Percentiles rank a stretch among this genome's conserved stretches.
phyloP scores from a whole-genome alignment of 805 yeast species.

The Yarrowia keelungensis region DNA sequence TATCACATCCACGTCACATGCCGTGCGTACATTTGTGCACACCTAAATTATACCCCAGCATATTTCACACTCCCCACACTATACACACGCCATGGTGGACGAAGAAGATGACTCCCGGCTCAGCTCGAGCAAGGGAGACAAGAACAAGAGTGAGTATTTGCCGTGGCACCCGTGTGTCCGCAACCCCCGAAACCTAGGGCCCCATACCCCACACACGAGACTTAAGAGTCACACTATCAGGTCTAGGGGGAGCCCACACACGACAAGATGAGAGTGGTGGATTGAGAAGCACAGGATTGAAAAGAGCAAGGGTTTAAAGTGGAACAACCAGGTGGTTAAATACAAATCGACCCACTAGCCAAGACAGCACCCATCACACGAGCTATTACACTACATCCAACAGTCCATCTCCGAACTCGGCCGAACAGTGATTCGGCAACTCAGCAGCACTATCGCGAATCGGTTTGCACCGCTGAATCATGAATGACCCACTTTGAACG shows the following conservation, averaged over 20 bases:
- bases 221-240: conserved; percentile 23
- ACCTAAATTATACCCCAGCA: conserved; percentile 39
- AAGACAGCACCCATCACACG: no score
- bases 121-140: conserved; percentile 39
- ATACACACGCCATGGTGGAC: conserved; percentile 39
- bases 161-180: neutral
- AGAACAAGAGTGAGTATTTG: conserved; percentile 34
- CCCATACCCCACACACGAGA: conserved; percentile 4
- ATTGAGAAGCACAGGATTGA: neutral
- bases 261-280: neutral
- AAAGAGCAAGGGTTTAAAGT: no score
- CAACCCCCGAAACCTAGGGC: neutral
- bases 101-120: conserved; percentile 39
- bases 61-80: conserved; percentile 37
- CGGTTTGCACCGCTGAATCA: no score
- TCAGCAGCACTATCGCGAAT: no score
- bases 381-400: no score
- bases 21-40: conserved; percentile 38
- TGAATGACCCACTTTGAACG: no score
- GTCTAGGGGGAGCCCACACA: conserved; percentile 1
- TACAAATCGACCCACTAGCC: no score
- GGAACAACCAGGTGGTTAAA: no score
- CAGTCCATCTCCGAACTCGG: no score
- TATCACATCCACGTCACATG: conserved; percentile 36
- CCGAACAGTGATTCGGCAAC: no score